A percentile compares a stretch with the other conserved stretches of the same genome.
Evolutionary conservation across 345 rosid species (phyloP).

Genomic region (Chamaenerion angustifolium): DNA sequence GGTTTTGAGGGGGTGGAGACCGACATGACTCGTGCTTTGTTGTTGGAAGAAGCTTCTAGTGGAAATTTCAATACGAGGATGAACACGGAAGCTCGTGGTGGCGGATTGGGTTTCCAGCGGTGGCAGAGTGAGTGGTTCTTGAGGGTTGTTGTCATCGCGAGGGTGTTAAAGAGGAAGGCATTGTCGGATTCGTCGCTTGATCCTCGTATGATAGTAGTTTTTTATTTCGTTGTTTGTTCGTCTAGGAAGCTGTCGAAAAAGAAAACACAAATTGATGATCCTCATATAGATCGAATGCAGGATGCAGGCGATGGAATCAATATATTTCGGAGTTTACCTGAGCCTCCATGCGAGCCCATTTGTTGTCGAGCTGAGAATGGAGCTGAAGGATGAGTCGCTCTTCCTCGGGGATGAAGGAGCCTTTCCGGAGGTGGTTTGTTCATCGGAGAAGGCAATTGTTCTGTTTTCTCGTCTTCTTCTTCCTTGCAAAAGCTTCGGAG

Average conservation of each 20-base stretch:
- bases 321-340: too few species aligned
- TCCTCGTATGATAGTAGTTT: conserved; percentile 55
- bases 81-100: too few species aligned
- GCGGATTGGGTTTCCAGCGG: too few species aligned
- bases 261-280: neutral
- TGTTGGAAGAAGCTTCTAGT: neutral
- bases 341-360: too few species aligned
- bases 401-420: conserved; percentile 52
- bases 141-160: too few species aligned
- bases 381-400: too few species aligned
- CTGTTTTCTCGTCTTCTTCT: too few species aligned
- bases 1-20: too few species aligned
- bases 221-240: conserved; percentile 63
- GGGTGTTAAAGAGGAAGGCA: conserved; percentile 48
- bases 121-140: too few species aligned
- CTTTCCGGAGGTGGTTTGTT: conserved; percentile 83
- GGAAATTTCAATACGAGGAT: conserved; percentile 15
- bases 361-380: too few species aligned
- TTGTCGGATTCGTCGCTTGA: conserved; percentile 52
- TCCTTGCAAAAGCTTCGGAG: too few species aligned
- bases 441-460: conserved; percentile 78
- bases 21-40: too few species aligned
- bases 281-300: neutral
- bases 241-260: conserved; percentile 29
- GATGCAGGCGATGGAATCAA: neutral